phyloP scores from a whole-genome alignment of 164 flowering plant species.

The Tetracentron sinense region DNA sequence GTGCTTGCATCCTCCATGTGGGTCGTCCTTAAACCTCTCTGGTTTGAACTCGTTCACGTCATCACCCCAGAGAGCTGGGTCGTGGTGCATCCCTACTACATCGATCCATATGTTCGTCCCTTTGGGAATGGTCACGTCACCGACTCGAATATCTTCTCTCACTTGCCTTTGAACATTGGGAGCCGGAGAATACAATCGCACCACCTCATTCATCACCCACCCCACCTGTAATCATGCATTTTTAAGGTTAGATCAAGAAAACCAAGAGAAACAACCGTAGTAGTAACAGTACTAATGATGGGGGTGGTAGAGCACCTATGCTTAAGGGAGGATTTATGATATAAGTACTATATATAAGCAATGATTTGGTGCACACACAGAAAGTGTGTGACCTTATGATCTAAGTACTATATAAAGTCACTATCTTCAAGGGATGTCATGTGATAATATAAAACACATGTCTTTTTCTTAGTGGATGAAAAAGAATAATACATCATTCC shows the following conservation, averaged over 20 bases:
- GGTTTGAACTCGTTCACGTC: slow-evolving; percentile 76
- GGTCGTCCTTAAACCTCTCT: slow-evolving; percentile 64
- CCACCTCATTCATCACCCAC: slow-evolving; percentile 79
- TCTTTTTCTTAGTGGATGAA: too few species aligned
- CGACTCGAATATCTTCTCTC: slow-evolving; percentile 57
- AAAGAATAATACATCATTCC: too few species aligned
- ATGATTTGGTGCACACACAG: too few species aligned
- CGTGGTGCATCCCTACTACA: slow-evolving; percentile 75
- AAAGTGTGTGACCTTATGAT: too few species aligned
- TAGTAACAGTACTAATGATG: too few species aligned
- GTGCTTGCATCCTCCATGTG: slow-evolving; percentile 73
- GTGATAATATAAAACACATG: too few species aligned
- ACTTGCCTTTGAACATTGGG: slow-evolving; percentile 85
- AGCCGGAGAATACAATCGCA: slow-evolving; percentile 71
- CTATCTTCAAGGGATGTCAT: too few species aligned
- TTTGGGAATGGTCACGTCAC: slow-evolving; percentile 44
- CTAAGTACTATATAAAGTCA: too few species aligned
- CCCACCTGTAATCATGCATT: slow-evolving; percentile 56
- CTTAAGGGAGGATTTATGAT: too few species aligned
- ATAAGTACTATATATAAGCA: too few species aligned
- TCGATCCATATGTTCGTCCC: slow-evolving; percentile 96
- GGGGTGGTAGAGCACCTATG: too few species aligned
- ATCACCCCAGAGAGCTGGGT: slow-evolving; percentile 65
- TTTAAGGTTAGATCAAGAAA: background rate
- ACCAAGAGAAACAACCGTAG: background rate